phyloP scores from a whole-genome alignment of 768 basidiomycete species.

The Suillus spraguei region DNA sequence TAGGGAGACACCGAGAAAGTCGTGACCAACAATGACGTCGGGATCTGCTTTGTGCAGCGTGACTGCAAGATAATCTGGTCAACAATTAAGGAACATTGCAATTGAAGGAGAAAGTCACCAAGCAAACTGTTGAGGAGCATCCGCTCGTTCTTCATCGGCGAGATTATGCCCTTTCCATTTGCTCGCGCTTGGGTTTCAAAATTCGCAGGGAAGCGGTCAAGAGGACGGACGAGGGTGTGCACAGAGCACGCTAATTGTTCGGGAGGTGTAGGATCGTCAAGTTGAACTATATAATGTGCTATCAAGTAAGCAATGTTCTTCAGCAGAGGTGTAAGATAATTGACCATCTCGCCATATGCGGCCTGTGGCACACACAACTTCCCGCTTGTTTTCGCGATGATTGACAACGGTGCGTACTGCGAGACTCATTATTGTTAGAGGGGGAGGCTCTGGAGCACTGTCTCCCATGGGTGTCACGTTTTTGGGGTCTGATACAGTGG shows the following conservation, averaged over 20 bases:
- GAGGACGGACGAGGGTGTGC: slow-evolving; percentile 87
- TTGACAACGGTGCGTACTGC: slow-evolving; percentile 91
- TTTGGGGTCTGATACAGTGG: slow-evolving; percentile 80
- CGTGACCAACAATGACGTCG: slow-evolving; percentile 93
- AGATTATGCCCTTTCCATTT: slow-evolving; percentile 69
- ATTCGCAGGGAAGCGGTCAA: slow-evolving; percentile 82
- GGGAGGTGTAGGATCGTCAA: slow-evolving; percentile 92
- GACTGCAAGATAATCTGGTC: slow-evolving; percentile 40
- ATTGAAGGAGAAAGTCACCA: slow-evolving; percentile 40
- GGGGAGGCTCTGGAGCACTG: slow-evolving; percentile 76
- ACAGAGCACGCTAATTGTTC: slow-evolving; percentile 82
- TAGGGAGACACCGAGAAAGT: slow-evolving; percentile 86
- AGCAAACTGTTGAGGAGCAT: slow-evolving; percentile 83
- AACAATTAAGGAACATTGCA: background rate
- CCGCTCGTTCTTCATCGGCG: slow-evolving; percentile 79
- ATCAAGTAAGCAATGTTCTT: slow-evolving; percentile 5
- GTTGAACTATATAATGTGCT: slow-evolving; percentile 54
- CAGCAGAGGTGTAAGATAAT: slow-evolving; percentile 18
- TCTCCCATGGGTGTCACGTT: slow-evolving; percentile 85
- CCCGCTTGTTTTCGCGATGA: slow-evolving; percentile 91
- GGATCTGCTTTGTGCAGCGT: slow-evolving; percentile 87
- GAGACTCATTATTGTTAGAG: slow-evolving; percentile 88
- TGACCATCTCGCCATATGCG: slow-evolving; percentile 80
- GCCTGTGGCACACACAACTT: slow-evolving; percentile 83
- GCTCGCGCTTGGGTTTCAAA: slow-evolving; percentile 73